Evolutionary conservation across 1,284 basidiomycete genomes (phyloP), one percentile per base, ranked within the genome.

Genomic region (Chiua sp.): DNA sequence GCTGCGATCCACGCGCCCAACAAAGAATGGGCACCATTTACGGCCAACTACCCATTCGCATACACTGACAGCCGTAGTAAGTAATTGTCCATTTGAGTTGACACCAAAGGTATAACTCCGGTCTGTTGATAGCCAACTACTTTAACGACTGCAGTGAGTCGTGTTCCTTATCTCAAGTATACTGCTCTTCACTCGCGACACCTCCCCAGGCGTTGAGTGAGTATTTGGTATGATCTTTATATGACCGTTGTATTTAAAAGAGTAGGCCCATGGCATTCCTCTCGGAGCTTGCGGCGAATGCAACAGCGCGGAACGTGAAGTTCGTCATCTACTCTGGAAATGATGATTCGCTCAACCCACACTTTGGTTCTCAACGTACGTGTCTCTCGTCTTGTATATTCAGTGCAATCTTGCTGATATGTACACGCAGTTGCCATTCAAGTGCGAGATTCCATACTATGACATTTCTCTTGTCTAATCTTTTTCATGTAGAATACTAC

Each of bases 291-390:
- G 87, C 88, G 0, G 80, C 83, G 4, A 89, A 89, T 60, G 82
- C 84, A 18, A 79, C 83, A 0, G 72, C 75, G 2, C 77, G 79
- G 13, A 69, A 76, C 47, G 70, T 90, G n/a, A 71, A 77, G 1
- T 72, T 91, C 11, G 73, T 91, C 4, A 69, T 91, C 22, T 90
- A 80, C 66, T 87, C 87, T 10, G 88, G 88, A 5, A 90, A 90
- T 63, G 85, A 89, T 61, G 88, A 91, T 66, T 77, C 85, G 0
- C 78, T 90, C 15, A 79, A 89, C 55, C 71, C 87, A 3, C 89
- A 90, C 65, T 76, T 80, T 26, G 82, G 86, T 13, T 86, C 87
- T 35, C 86, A 91, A 79, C 72, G 87, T 87, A 68, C 44, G 79
- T 68, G 15, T 15, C 33, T 46, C 22, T 46, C 33, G 8, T 30